These are phyloP conservation scores for Penicillium sp. DNA, from an alignment of 2,329 filamentous ascomycete genomes.

Conservation along the genomic window DNA sequence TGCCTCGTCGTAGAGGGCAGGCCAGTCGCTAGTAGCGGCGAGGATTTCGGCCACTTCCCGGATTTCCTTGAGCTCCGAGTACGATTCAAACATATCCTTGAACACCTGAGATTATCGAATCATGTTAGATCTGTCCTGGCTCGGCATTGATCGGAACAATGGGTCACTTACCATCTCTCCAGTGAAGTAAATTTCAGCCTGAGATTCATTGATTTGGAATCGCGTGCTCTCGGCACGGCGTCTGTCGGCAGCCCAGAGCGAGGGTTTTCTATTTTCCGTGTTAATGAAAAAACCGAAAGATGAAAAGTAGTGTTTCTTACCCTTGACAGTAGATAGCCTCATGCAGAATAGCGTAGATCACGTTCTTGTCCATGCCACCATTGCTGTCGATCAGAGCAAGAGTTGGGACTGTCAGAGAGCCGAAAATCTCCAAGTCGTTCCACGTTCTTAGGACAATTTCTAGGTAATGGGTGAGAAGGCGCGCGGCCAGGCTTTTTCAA, in stretches of 20 bases:
- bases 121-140: neutral
- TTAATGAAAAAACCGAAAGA: constrained; percentile 1
- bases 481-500: neutral
- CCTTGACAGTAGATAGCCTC: constrained; percentile 83
- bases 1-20: constrained; percentile 69
- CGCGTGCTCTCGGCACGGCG: constrained; percentile 36
- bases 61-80: constrained; percentile 70
- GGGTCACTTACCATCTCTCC: constrained; percentile 70
- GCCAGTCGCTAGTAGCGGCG: constrained; percentile 69
- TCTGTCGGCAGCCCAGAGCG: constrained; percentile 70
- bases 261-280: constrained; percentile 49
- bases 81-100: constrained; percentile 78
- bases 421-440: constrained; percentile 72
- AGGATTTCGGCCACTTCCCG: constrained; percentile 68
- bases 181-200: constrained; percentile 69
- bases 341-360: constrained; percentile 84
- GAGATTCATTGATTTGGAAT: constrained; percentile 47
- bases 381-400: constrained; percentile 66
- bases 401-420: constrained; percentile 70
- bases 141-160: neutral
- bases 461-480: constrained; percentile 18
- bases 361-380: constrained; percentile 68
- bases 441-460: constrained; percentile 67
- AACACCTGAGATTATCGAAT: constrained; percentile 55
- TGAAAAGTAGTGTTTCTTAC: constrained; percentile 28